A percentile compares a stretch with the other conserved stretches of the same genome.
These are phyloP conservation scores for Caryopteris hybrid DNA, from an alignment of 305 asterid genomes.

Conservation along the genomic window DNA sequence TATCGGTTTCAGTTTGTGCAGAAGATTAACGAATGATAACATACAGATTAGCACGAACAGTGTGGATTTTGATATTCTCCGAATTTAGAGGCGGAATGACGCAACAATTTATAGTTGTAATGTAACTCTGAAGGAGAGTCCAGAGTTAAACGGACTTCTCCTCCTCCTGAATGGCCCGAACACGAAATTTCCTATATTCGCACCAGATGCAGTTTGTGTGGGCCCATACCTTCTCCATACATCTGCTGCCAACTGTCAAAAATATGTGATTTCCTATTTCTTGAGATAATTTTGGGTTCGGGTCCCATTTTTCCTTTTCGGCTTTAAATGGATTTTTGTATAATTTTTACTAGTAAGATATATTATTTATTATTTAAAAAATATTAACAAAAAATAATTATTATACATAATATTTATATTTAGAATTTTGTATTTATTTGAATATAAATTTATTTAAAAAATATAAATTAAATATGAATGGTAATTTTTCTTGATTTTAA, in stretches of 20 bases:
- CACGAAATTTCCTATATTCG: background rate
- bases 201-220: background rate
- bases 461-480: no score
- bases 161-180: background rate
- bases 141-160: background rate
- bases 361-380: no score
- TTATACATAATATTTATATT: no score
- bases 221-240: slow-evolving; percentile 1
- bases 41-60: background rate
- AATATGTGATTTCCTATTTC: background rate
- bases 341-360: no score
- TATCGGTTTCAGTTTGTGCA: background rate
- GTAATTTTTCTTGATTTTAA: no score
- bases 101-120: background rate
- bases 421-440: no score
- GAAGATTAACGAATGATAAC: no score
- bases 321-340: no score
- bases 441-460: no score
- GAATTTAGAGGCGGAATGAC: background rate
- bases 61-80: background rate
- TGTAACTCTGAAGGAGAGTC: background rate
- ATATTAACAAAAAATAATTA: no score
- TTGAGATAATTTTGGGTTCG: no score
- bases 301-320: no score
- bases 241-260: background rate